phyloP scores from a whole-genome alignment of 2,329 filamentous ascomycete species.

The Colletotrichum orchidophilum region DNA sequence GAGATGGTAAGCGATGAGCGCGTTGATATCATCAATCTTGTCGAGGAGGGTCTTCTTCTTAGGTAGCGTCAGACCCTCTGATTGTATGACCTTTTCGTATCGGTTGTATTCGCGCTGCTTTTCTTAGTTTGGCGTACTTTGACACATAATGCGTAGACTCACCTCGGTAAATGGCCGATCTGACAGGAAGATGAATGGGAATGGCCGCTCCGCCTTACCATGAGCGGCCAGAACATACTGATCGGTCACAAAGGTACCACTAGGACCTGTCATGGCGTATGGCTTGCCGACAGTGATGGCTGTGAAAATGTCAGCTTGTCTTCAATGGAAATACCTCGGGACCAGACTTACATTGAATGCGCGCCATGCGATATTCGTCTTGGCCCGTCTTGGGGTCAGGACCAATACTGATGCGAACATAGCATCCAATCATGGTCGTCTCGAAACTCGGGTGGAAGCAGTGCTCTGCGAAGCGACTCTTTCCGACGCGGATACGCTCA shows the following conservation, averaged over 20 bases:
- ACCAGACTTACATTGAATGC: constrained; percentile 77
- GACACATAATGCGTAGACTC: constrained; percentile 40
- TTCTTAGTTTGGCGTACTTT: background rate
- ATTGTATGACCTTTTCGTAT: constrained; percentile 78
- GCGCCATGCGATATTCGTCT: constrained; percentile 86
- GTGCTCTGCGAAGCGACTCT: constrained; percentile 86
- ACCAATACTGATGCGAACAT: constrained; percentile 84
- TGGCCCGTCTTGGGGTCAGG: constrained; percentile 76
- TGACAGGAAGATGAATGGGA: constrained; percentile 91
- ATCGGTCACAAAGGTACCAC: constrained; percentile 83
- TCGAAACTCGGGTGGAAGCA: constrained; percentile 96
- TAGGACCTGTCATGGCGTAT: constrained; percentile 84
- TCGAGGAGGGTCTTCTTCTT: constrained; percentile 73
- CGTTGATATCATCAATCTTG: constrained; percentile 85
- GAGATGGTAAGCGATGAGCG: constrained; percentile 81
- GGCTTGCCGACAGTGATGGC: constrained; percentile 82
- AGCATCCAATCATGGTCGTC: constrained; percentile 82
- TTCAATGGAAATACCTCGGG: background rate
- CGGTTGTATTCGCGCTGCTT: constrained; percentile 79
- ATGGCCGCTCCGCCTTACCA: constrained; percentile 84
- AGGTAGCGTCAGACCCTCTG: constrained; percentile 78
- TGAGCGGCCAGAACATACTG: constrained; percentile 85
- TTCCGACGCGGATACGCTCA: constrained; percentile 83
- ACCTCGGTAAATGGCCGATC: constrained; percentile 87
- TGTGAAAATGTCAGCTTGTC: constrained; percentile 49